Conservation (phyloP, 805 yeast species). For the Isabelozyma pseudorhagii region DNA sequence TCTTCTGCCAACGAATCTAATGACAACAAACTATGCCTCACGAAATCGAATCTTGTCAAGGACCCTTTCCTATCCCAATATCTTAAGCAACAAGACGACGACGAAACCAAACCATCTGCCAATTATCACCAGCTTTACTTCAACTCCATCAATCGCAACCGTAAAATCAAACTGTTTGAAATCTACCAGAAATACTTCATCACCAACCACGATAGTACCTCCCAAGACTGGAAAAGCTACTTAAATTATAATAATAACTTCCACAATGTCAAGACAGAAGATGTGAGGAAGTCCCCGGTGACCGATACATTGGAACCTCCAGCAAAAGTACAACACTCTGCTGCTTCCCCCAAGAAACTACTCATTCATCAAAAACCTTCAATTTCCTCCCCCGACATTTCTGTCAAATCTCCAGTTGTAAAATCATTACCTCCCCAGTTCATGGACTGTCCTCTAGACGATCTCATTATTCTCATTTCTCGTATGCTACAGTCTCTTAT, state of each 20-base stretch:
- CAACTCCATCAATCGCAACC: constrained; percentile 12
- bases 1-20: not conserved
- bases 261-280: not conserved
- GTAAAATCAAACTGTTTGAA: constrained; percentile 17
- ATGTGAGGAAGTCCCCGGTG: not conserved
- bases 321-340: not conserved
- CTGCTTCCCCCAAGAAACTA: not conserved
- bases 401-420: constrained; percentile 1
- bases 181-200: constrained; percentile 19
- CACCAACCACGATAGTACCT: not conserved
- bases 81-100: constrained; percentile 11
- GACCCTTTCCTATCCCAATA: constrained; percentile 22
- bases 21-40: not conserved
- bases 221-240: not conserved
- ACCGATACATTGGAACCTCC: not conserved
- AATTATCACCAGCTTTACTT: constrained; percentile 16
- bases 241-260: not conserved
- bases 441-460: constrained; percentile 65
- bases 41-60: not conserved
- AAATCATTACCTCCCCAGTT: constrained; percentile 48
- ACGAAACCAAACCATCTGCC: constrained; percentile 6
- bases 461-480: constrained; percentile 66
- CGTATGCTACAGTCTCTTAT: constrained; percentile 80
- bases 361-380: not conserved
- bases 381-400: not conserved